These are phyloP conservation scores for Fistulina hepatica DNA, from an alignment of 1,284 basidiomycete species.

Conservation along the genomic window DNA sequence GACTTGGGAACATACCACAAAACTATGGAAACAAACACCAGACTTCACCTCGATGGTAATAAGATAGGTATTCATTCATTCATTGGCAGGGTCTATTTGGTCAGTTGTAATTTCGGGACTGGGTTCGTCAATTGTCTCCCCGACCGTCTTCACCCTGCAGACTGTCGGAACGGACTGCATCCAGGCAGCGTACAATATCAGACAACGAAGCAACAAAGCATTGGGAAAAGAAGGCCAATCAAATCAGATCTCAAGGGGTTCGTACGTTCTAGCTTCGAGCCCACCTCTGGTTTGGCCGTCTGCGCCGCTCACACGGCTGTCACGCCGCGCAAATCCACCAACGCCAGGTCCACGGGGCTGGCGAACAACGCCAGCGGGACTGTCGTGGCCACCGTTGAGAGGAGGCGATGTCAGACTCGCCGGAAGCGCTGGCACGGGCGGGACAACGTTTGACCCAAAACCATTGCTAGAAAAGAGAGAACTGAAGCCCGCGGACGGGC, in stretches of 20 bases:
- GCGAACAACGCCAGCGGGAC: conserved; percentile 52
- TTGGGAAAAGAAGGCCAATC: conserved; percentile 14
- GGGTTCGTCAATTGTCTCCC: too few species aligned
- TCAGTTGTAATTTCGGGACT: too few species aligned
- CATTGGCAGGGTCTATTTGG: too few species aligned
- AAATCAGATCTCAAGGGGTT: conserved; percentile 70
- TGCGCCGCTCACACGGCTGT: conserved; percentile 44
- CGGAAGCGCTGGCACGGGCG: conserved; percentile 70
- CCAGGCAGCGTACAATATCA: too few species aligned
- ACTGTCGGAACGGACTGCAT: conserved; percentile 35
- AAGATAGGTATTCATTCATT: too few species aligned
- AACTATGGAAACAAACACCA: too few species aligned
- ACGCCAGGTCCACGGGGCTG: conserved; percentile 71
- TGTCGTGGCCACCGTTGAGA: conserved; percentile 36
- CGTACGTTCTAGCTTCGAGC: conserved; percentile 71
- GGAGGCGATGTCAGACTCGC: conserved; percentile 35
- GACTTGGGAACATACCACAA: too few species aligned
- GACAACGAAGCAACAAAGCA: too few species aligned
- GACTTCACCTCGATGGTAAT: too few species aligned
- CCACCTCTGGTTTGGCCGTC: conserved; percentile 52
- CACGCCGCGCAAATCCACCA: conserved; percentile 56
- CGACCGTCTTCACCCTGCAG: conserved; percentile 33
- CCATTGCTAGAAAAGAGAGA: conserved; percentile 50
- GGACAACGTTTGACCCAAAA: conserved; percentile 37
- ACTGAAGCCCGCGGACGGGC: conserved; percentile 59